Evolutionary conservation across 2,329 filamentous ascomycete species (phyloP), one percentile per base, ranked within the genome.

Genomic region (Madurella fahalii): DNA sequence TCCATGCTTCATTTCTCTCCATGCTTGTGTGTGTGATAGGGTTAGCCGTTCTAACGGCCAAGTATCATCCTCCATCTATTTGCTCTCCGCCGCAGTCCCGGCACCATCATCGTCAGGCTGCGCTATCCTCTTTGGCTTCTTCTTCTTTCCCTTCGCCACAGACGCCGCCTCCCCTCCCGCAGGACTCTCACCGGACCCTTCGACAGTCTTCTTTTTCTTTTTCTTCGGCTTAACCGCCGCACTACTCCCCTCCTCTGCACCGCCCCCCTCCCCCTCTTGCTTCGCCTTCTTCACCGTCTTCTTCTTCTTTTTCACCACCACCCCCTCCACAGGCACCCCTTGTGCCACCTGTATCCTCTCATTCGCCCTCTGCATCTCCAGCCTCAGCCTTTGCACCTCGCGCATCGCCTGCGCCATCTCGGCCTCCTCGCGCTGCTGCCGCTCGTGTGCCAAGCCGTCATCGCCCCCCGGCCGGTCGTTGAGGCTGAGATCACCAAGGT

Each of bases 381-480:
- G 75, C 50, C 94, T 79, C 56, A 95, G 74, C 49, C 85, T 79
- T 74, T 97, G 93, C 2, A 99, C 89, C 69, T 96, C 89, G 68
- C 86, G 86, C 77, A 96, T 84, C 9, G 93, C 94, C 65, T 84
- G 84, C 43, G 83, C 84, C 90, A 96, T 95, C 71, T 96, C 92
- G 1, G 83, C 84, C 57, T 96, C 91, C 66, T 95, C 90, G 15
- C 81, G 82, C 67, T 86, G 81, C 60, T 86, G 82, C 50, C 78
- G 77, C 65, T 90, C 87, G 48, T 83, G 78, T 54, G 88, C 82
- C 46, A 80, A 74, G 0, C 61, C 65, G 9, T 56, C 64, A 37
- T 64, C 64, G 15, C 55, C 64, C 39, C 64, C 63, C 7, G 66
- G 67, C 15, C 64, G 61, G 47, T 71, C 74, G 47, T 86, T 83